Evolutionary conservation across 441 rosid genomes (phyloP), one percentile per base, ranked within the genome.

Genomic region (Adansonia madagascariensis): DNA sequence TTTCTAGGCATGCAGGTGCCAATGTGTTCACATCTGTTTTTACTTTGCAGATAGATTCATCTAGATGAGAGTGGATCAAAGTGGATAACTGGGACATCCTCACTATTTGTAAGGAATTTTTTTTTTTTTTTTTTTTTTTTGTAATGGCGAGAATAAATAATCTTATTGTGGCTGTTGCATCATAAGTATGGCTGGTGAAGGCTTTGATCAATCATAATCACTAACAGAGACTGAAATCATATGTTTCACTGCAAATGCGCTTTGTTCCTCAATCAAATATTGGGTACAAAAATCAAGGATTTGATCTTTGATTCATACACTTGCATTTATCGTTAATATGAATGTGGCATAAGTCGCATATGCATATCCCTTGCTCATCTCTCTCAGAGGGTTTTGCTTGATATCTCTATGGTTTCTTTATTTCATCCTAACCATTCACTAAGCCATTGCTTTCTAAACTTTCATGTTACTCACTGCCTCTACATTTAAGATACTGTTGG

Each of bases 21-120:
- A 52, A 12, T 53, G 17, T 10, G 20, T 78, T 73, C 35, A 69
- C 80, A 35, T 64, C 52, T 12, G 60, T 75, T 60, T 66, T 47
- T 67, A 70, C 78, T 85, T 79, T 84, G 86, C 91, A 95, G 98
- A 81, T 86, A 52, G 88, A 83, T 85, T 83, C 92, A 72, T 84
- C 82, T 17, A 76, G 71, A 75, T 81, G 18, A 77, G 85, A 74
- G 75, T 92, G 98, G 98, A 79, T 92, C 74, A 94, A 85, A 89
- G 93, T 91, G 53, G 84, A 77, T 31, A 83, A 78, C 78, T 95
- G 94, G 92, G 97, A 90, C 76, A 79, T 77, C 73, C 82, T 88
- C 73, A 75, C 86, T 17, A 59, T 65, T 44, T 77, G 98, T 92
- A 88, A 44, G 88, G 64, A 12, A 59, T 14, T 10, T 22, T 22